Evolutionary conservation across 192 early-diverging fungal genomes (phyloP), one percentile per base, ranked within the genome.

Genomic region (Rhizoclosmatium globosum): DNA sequence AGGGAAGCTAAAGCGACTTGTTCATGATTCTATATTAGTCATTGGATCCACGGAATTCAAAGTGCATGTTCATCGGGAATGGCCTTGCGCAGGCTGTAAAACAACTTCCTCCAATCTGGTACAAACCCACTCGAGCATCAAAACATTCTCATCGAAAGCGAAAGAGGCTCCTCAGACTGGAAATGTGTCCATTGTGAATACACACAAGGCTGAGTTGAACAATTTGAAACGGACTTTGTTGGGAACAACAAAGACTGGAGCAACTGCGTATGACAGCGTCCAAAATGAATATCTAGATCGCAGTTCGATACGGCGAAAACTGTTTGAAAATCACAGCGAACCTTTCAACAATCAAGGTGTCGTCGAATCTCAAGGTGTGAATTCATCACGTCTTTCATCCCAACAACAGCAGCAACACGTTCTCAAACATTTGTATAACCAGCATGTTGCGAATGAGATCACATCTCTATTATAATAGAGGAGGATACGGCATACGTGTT

Each of bases 61-160:
- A 47, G 45, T 68, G 11, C 67, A 68, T 68, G 43, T 68, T 68
- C 67, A 68, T 43, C 19, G 21, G 43, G 67, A 68, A 44, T 68
- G 67, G 67, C 67, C 67, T 19, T 68, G 67, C 21, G 67, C 67
- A 42, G 38, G 9, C 7, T 68, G 67, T 46, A 7, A 19, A 68
- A 53, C 17, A 13, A 53, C 6, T 53, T 17, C 9, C 9, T 7
- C 6, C 17, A 53, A 53, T 17, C 17, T 53, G 50, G 46, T 64
- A 11, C 7, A 42, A 23, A n/a, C 67, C 13, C 21, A 15, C 45
- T 19, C 21, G 9, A 15, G 4, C 45, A 23, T 64, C 11, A 6
- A 43, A 21, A 44, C 21, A 21, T 42, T 13, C 21, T n/a, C 45
- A 4, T 44, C 9, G 21, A 15, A 23, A 43, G 17, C 67, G 13